Conservation (phyloP, 176 grass and related monocot genomes). For the Triticum turgidum region DNA sequence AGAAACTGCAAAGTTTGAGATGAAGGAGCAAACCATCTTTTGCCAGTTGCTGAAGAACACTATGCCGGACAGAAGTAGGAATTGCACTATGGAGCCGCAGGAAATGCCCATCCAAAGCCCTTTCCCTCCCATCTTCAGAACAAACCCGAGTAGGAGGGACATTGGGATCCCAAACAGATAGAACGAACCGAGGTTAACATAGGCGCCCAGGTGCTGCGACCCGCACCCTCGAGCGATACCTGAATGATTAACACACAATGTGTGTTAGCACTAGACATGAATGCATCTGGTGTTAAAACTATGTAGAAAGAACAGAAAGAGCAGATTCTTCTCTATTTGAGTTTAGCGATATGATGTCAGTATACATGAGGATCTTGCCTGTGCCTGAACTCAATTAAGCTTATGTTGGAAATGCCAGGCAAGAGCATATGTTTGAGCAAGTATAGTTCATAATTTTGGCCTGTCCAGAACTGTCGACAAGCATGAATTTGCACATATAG, state of each 20-base stretch:
- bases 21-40: constrained; percentile 53
- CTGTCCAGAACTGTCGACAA: not conserved
- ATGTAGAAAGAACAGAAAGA: not conserved
- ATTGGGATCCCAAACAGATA: constrained; percentile 78
- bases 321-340: not conserved
- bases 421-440: not conserved
- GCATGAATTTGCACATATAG: not conserved
- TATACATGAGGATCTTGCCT: not conserved
- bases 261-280: not conserved
- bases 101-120: constrained; percentile 88
- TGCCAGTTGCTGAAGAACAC: constrained; percentile 79
- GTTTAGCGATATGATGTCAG: not conserved
- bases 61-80: constrained; percentile 55
- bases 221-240: constrained; percentile 86
- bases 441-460: not conserved
- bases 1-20: not conserved
- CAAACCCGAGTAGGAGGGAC: constrained; percentile 61
- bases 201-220: constrained; percentile 88
- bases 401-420: not conserved
- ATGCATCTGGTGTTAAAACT: not conserved
- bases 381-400: no score
- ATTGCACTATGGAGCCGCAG: constrained; percentile 62
- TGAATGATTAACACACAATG: constrained; percentile 8
- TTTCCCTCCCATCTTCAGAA: constrained; percentile 59
- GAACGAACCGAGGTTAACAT: constrained; percentile 77